Evolutionary conservation across 495 filamentous ascomycete genomes (phyloP), one percentile per base, ranked within the genome.

Genomic region (Neurospora tetraspora): DNA sequence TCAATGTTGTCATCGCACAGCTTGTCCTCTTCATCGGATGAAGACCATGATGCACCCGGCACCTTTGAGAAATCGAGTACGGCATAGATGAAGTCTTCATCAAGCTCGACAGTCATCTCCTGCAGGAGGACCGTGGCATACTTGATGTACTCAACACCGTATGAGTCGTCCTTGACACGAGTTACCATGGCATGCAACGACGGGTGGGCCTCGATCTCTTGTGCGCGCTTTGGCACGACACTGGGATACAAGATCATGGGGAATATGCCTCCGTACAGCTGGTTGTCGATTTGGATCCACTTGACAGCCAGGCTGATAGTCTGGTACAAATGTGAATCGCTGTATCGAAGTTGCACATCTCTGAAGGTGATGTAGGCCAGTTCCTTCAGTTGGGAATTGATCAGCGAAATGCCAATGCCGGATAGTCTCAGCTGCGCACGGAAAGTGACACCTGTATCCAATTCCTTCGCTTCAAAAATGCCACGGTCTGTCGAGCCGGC

Each of bases 241-340:
- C 94, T 97, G 11, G 96, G 96, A 79, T 99, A 99, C 45, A 98
- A 85, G 72, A 99, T 90, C 81, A 99, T 97, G 1, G 96, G 96
- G 86, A 99, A 99, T 75, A 99, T 94, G 16, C 96, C 96, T 53
- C 96, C 96, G 78, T 98, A 99, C 34, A 99, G 90, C 78, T 99
- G 96, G 78, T 99, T 99, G 83, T 99, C 96, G 78, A 99, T 94
- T 81, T 99, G 96, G 69, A 99, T 94, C 96, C 96, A 99, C 81
- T 98, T 98, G 80, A 97, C 91, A 0, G 92, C 91, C 11, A 93
- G 86, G 68, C 91, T 93, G 72, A 98, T 81, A 6, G 93, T 98
- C 82, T 98, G 96, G 79, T 96, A 97, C 14, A 98, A 83, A 37
- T 87, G 85, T n/a, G 96, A 98, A 79, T 98, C 96, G 71, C 89